Evolutionary conservation across 2,329 filamentous ascomycete genomes (phyloP), one percentile per base, ranked within the genome.

Genomic region (Clathrospora elynae): DNA sequence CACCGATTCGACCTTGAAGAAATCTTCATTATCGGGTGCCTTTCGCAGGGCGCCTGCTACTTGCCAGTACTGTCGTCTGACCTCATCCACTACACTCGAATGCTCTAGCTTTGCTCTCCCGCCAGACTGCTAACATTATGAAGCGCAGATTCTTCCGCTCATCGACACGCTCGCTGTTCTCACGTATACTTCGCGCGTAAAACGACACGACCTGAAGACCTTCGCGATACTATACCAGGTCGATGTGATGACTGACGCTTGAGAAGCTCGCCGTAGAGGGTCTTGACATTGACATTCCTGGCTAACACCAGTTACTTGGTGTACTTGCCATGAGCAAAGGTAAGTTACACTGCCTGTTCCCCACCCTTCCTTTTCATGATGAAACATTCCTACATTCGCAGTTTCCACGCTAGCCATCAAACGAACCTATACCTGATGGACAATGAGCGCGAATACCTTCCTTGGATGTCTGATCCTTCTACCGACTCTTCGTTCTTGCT

Each of bases 61-160:
- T 90, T 88, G 87, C 87, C 87, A 91, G 87, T 90, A 90, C 85
- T 73, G 76, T 80, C 84, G 84, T 88, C 87, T 90, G 87, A 90
- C 74, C 57, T 57, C 56, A 50, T 33, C 32, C 25, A 36, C 22
- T 19, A n/a, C 11, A 6, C 18, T 14, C n/a, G 14, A 38, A 18
- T 13, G 4, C 38, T 29, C 34, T 38, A 19, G 20, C 23, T 29
- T 14, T 18, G 16, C 37, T 30, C 28, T 16, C 26, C 18, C 16
- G 44, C 20, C 43, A 46, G 42, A 31, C 17, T 47, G 49, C 46
- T 58, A 41, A 58, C 41, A 30, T 35, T 6, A 8, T 26, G 31
- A 49, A 48, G 37, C 35, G 13, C 34, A 41, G 39, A 25, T 35
- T 19, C 23, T 22, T 31, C 17, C 5, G 17, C 28, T 30, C 34